A percentile compares a stretch with the other conserved stretches of the same genome.
phyloP scores from a whole-genome alignment of 257 asterid species.

The Handroanthus guayacan region DNA sequence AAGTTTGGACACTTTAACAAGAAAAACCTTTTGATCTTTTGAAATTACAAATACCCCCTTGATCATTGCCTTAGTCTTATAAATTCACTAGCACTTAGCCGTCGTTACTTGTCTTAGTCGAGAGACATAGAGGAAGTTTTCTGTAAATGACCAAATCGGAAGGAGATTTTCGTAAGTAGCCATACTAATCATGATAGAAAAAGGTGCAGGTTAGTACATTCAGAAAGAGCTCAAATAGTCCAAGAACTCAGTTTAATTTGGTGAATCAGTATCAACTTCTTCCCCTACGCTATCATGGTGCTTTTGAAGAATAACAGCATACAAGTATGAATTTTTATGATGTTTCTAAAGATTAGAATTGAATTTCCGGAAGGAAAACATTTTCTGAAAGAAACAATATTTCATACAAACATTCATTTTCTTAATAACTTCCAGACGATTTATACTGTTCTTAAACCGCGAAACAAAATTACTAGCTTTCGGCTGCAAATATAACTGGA shows the following conservation, averaged over 20 bases:
- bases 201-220: not conserved
- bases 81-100: too few relatives aligned
- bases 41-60: too few relatives aligned
- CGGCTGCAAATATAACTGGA: not conserved
- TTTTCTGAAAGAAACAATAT: too few relatives aligned
- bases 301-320: not conserved
- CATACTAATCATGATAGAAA: not conserved
- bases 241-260: not conserved
- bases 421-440: not conserved
- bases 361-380: too few relatives aligned
- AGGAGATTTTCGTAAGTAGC: too few relatives aligned
- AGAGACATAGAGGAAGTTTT: too few relatives aligned
- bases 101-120: too few relatives aligned
- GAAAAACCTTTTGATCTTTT: too few relatives aligned
- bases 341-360: not conserved
- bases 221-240: not conserved
- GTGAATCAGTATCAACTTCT: not conserved
- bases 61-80: too few relatives aligned
- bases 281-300: not conserved
- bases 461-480: not conserved
- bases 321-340: too few relatives aligned
- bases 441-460: not conserved
- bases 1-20: too few relatives aligned
- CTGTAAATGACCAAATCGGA: too few relatives aligned
- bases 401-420: not conserved